Percentiles rank a stretch among this genome's conserved stretches.
phyloP scores from a whole-genome alignment of 495 filamentous ascomycete species.

The Diplogelasinospora grovesii region DNA sequence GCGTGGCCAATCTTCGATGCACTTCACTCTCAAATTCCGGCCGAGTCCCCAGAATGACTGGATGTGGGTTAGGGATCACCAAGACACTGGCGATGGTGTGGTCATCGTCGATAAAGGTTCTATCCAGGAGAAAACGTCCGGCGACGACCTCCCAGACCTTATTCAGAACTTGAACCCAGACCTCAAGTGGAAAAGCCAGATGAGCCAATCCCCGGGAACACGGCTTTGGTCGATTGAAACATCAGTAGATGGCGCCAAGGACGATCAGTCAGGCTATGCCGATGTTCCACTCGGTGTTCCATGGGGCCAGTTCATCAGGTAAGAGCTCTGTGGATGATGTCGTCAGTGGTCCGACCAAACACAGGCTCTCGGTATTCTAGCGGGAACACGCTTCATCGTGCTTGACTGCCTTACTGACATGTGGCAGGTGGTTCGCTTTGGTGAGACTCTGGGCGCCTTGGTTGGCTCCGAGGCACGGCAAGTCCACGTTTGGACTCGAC shows the following conservation, averaged over 20 bases:
- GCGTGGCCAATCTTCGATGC: conserved; percentile 36
- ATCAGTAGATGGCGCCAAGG: conserved; percentile 45
- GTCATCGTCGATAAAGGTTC: conserved; percentile 42
- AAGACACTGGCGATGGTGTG: conserved; percentile 54
- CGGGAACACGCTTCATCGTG: not conserved
- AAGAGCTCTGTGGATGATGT: conserved; percentile 10
- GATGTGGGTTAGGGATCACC: conserved; percentile 69
- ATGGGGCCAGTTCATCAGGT: conserved; percentile 41
- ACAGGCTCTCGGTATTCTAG: not conserved
- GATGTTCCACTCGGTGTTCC: conserved; percentile 58
- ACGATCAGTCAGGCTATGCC: conserved; percentile 47
- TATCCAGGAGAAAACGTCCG: conserved; percentile 12
- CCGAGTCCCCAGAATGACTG: conserved; percentile 47
- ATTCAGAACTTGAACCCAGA: conserved; percentile 53
- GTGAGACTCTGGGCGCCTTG: conserved; percentile 77
- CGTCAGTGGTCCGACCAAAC: not conserved
- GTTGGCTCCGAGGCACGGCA: conserved; percentile 84
- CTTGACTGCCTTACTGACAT: conserved; percentile 19
- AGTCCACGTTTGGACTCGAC: conserved; percentile 53
- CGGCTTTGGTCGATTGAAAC: conserved; percentile 63
- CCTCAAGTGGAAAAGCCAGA: conserved; percentile 47
- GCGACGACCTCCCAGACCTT: conserved; percentile 51
- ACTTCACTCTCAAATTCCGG: conserved; percentile 75
- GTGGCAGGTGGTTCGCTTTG: conserved; percentile 63
- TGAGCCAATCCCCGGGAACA: conserved; percentile 64